Evolutionary conservation across 2,329 filamentous ascomycete species (phyloP).

Genomic region (Aspergillus melleus): DNA sequence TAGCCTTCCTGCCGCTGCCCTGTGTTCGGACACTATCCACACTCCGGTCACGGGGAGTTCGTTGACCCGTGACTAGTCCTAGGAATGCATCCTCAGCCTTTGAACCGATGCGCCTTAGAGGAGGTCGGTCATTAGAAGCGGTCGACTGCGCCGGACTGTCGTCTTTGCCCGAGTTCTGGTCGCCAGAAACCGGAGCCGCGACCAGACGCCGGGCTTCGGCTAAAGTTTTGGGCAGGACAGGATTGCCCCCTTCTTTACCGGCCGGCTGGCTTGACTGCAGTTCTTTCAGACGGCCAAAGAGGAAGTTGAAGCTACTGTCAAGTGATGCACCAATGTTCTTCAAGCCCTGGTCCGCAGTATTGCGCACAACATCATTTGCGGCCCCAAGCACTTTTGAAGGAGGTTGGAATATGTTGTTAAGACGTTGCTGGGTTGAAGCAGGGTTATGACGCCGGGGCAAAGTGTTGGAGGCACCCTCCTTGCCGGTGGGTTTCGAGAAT

Average conservation of each 20-base stretch:
- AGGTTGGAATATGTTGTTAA: constrained; percentile 84
- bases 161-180: constrained; percentile 50
- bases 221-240: constrained; percentile 77
- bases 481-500: constrained; percentile 26
- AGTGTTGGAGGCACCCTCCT: constrained; percentile 34
- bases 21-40: constrained; percentile 62
- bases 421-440: constrained; percentile 61
- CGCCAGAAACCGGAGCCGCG: constrained; percentile 49
- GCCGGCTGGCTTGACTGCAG: constrained; percentile 50
- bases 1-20: constrained; percentile 43
- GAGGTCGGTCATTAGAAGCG: constrained; percentile 31
- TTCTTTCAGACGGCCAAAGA: constrained; percentile 85
- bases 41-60: constrained; percentile 67
- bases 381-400: constrained; percentile 78
- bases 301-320: constrained; percentile 89
- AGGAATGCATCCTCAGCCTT: constrained; percentile 66
- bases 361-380: constrained; percentile 81
- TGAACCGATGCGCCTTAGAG: constrained; percentile 36
- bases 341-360: constrained; percentile 84
- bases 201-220: constrained; percentile 91
- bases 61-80: constrained; percentile 69
- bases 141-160: constrained; percentile 53
- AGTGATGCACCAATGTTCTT: constrained; percentile 90
- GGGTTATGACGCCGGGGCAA: constrained; percentile 31
- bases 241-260: constrained; percentile 38